These are phyloP conservation scores for Komagataella populi DNA, from an alignment of 805 yeast genomes.

Conservation along the genomic window DNA sequence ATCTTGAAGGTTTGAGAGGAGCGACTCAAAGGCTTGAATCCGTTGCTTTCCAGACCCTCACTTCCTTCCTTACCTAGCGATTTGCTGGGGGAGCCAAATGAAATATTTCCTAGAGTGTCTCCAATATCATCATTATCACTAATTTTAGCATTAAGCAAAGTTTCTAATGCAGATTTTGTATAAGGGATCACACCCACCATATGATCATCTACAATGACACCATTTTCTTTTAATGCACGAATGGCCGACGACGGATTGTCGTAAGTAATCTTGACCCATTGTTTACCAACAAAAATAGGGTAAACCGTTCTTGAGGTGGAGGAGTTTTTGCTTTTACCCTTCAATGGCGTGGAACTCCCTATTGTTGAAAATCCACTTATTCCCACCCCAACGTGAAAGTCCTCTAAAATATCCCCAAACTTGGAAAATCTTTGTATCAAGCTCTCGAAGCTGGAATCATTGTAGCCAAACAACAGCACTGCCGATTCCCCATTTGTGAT, in stretches of 20 bases:
- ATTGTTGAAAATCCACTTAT: not conserved
- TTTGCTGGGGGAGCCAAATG: slow-evolving; percentile 2
- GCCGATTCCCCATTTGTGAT: slow-evolving; percentile 34
- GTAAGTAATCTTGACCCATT: slow-evolving; percentile 88
- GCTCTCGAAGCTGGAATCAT: slow-evolving; percentile 55
- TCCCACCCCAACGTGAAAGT: slow-evolving; percentile 29
- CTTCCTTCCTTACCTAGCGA: slow-evolving; percentile 2
- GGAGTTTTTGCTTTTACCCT: not conserved
- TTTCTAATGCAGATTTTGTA: slow-evolving; percentile 45
- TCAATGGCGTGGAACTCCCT: not conserved
- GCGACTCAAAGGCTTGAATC: not conserved
- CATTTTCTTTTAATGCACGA: slow-evolving; percentile 79
- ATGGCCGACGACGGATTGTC: slow-evolving; percentile 61
- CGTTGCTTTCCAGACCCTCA: slow-evolving; percentile 1
- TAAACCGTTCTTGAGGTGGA: slow-evolving; percentile 13
- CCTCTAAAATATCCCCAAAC: slow-evolving; percentile 71
- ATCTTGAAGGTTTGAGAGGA: slow-evolving; percentile 14
- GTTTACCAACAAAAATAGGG: slow-evolving; percentile 74
- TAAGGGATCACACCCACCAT: slow-evolving; percentile 61
- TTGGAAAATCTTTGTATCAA: slow-evolving; percentile 64
- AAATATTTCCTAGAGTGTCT: slow-evolving; percentile 13
- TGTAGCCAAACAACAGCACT: slow-evolving; percentile 80
- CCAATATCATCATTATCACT: slow-evolving; percentile 35
- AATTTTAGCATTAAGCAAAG: slow-evolving; percentile 32
- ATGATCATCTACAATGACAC: slow-evolving; percentile 43